Base-by-base conservation (phyloP, 2,329 filamentous ascomycete genomes). In the Leptosphaerulina australis region DNA sequence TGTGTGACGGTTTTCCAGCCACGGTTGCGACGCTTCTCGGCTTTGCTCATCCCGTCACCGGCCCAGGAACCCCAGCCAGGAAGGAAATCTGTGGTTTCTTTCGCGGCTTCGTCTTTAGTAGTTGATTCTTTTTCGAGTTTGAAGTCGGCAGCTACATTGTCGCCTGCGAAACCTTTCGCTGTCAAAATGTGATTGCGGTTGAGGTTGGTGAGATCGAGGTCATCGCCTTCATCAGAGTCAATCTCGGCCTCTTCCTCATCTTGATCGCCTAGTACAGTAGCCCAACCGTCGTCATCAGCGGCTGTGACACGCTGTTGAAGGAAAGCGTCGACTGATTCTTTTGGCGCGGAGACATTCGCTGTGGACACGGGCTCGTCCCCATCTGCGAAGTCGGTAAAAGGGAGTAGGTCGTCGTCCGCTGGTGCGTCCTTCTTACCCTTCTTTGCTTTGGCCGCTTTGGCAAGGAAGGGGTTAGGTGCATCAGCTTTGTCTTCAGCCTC, bases 31-130 rank as follows among this genome's bases (percentile, higher is more conserved):
- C 88, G 85, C 60, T 81, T 76, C 67, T 84, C 84, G 72, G 84
- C 81, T 61, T 84, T 86, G 71, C 84, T 88, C 56, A 97, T 79
- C 14, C 92, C 93, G 12, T 88, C 85, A 55, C 94, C 94, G 4
- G 88, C 83, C 94, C 94, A 97, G 65, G 81, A 86, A 58, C 94
- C 94, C 94, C 94, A 99, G 35, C 94, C 94, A 0, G 91, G 91
- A 5, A 99, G 81, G n/a, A 89, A 88, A 59, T 88, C 88, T 69
- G 93, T 91, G 11, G 91, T 76, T 47, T 90, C 78, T 73, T 94
- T 88, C 67, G 95, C 89, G 60, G 88, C 91, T 71, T 97, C 91
- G 14, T 90, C 88, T 22, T 83, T 81, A 14, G 85, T 83, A 1
- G 83, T 78, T 39, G 84, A 83, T 12, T 80, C 81, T 76, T 97